Evolutionary conservation across 176 grass and related monocot genomes (phyloP).

Genomic region (Areca catechu): DNA sequence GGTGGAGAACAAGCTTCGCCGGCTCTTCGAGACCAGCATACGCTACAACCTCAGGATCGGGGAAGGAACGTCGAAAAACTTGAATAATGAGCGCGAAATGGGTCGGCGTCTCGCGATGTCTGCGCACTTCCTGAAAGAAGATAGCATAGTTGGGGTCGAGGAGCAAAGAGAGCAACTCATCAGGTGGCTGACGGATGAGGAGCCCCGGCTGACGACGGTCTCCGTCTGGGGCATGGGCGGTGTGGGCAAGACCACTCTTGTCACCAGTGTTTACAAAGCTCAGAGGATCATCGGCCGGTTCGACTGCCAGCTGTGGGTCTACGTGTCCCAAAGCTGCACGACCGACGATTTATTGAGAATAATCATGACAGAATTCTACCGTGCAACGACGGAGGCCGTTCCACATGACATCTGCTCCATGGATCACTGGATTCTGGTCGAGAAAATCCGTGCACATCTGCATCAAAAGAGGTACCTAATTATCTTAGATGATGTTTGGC

Average conservation of each 20-base stretch:
- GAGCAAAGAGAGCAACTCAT: slow-evolving; percentile 16
- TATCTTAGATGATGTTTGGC: slow-evolving; percentile 74
- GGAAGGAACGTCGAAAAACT: neutral
- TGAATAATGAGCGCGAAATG: no score
- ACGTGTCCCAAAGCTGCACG: slow-evolving; percentile 25
- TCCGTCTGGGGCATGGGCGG: slow-evolving; percentile 55
- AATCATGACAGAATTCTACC: slow-evolving; percentile 16
- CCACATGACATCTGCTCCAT: slow-evolving; percentile 4
- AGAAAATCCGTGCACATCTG: slow-evolving; percentile 4
- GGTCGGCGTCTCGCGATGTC: neutral
- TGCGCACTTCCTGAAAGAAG: slow-evolving; percentile 24
- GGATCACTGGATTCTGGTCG: slow-evolving; percentile 13
- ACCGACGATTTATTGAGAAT: slow-evolving; percentile 16
- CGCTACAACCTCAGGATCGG: neutral
- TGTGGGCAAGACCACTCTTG: slow-evolving; percentile 53
- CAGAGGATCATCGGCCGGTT: slow-evolving; percentile 14
- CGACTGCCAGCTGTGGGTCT: slow-evolving; percentile 15
- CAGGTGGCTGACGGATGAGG: slow-evolving; percentile 10
- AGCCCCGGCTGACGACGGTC: slow-evolving; percentile 5
- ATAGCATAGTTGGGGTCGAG: slow-evolving; percentile 38
- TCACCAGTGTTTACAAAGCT: slow-evolving; percentile 29
- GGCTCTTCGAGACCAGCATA: neutral
- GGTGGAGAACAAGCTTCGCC: neutral
- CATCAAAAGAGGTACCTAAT: slow-evolving; percentile 41
- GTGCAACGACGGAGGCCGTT: neutral